Conservation (phyloP, 495 filamentous ascomycete genomes). For the Penicillium arizonense region DNA sequence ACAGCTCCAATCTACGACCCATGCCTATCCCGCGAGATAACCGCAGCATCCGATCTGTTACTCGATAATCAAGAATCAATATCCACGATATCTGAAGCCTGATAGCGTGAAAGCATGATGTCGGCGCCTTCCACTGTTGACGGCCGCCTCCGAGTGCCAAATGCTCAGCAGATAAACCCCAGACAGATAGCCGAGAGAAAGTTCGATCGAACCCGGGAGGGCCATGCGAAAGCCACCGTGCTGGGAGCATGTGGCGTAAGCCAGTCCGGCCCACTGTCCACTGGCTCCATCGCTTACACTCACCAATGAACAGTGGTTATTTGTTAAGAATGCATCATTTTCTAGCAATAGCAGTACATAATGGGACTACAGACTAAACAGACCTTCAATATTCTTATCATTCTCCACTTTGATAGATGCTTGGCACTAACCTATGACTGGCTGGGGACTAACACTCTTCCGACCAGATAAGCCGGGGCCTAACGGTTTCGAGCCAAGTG, state of each 20-base stretch:
- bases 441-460: too few species aligned
- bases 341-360: too few species aligned
- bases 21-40: not conserved
- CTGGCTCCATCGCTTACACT: not conserved
- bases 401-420: not conserved
- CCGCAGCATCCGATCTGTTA: not conserved
- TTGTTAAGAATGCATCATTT: too few species aligned
- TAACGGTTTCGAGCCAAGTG: not conserved
- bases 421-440: not conserved
- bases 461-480: not conserved
- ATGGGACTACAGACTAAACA: not conserved
- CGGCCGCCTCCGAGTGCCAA: conserved; percentile 4
- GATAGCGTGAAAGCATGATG: not conserved
- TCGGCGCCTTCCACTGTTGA: conserved; percentile 3
- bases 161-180: conserved; percentile 3
- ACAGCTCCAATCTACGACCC: too few species aligned
- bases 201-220: not conserved
- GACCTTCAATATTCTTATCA: not conserved
- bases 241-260: not conserved
- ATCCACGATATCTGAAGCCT: not conserved
- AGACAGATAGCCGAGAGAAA: conserved; percentile 1
- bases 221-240: not conserved
- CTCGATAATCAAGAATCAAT: not conserved
- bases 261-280: not conserved
- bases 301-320: too few species aligned